These are phyloP conservation scores for Tolypocladium cylindrosporum DNA, from an alignment of 2,329 filamentous ascomycete genomes.

Conservation along the genomic window DNA sequence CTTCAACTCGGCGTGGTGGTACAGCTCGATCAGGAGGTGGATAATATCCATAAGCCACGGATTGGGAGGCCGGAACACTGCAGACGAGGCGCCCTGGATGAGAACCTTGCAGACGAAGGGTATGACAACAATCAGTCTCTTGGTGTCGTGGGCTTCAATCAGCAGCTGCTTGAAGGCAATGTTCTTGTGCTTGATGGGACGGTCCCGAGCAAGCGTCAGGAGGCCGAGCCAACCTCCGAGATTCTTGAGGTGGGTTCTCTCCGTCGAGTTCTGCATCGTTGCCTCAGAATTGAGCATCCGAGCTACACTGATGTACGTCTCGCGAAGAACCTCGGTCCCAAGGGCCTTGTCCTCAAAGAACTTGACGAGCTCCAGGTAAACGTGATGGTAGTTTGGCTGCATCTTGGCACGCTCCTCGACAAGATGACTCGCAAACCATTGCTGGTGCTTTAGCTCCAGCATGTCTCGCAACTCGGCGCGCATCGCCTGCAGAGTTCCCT, in stretches of 20 bases:
- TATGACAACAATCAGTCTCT: conserved; percentile 83
- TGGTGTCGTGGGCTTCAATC: conserved; percentile 86
- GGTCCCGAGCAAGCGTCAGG: conserved; percentile 83
- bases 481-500: conserved; percentile 77
- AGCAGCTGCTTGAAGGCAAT: conserved; percentile 95
- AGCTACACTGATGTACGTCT: conserved; percentile 81
- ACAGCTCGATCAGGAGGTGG: conserved; percentile 81
- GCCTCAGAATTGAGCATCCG: conserved; percentile 84
- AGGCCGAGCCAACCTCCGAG: conserved; percentile 89
- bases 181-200: conserved; percentile 91
- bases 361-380: conserved; percentile 84
- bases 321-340: conserved; percentile 82
- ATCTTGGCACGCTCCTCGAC: conserved; percentile 95
- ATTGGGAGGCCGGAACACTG: conserved; percentile 87
- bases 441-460: conserved; percentile 71
- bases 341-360: conserved; percentile 70
- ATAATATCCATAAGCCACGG: conserved; percentile 98
- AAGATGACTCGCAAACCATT: conserved; percentile 93
- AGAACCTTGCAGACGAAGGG: conserved; percentile 97
- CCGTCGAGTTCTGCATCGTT: conserved; percentile 73
- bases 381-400: conserved; percentile 90
- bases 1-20: conserved; percentile 86
- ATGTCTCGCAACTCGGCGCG: conserved; percentile 71
- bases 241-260: conserved; percentile 85
- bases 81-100: conserved; percentile 72